Percentiles rank a stretch among this genome's conserved stretches.
These are phyloP conservation scores for Cutaneotrichosporon dermatis DNA, from an alignment of 1,284 basidiomycete genomes.

Conservation along the genomic window DNA sequence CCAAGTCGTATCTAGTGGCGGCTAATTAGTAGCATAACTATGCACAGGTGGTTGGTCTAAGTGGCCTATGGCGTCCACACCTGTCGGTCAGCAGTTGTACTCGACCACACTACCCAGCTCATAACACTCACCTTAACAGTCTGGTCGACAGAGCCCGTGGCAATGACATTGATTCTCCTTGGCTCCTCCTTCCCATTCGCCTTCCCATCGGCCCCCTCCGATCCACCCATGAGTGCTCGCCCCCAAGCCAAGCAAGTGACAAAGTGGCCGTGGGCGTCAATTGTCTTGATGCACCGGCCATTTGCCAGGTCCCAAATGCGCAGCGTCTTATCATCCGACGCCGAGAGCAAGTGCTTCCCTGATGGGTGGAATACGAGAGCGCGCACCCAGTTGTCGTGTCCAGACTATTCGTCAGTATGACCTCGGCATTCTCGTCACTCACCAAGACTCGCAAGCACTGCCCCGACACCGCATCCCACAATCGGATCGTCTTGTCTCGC, in stretches of 20 bases:
- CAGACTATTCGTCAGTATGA: slow-evolving; percentile 51
- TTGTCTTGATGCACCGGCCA: slow-evolving; percentile 69
- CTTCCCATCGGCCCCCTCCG: slow-evolving; percentile 17
- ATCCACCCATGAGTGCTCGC: slow-evolving; percentile 54
- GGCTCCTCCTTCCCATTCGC: slow-evolving; percentile 49
- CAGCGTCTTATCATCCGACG: slow-evolving; percentile 85
- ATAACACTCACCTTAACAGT: slow-evolving; percentile 48
- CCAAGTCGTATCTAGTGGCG: background rate
- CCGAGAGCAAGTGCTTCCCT: slow-evolving; percentile 79
- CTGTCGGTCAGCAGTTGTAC: slow-evolving; percentile 4
- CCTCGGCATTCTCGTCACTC: slow-evolving; percentile 26
- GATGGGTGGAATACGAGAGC: slow-evolving; percentile 77
- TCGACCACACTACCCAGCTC: background rate
- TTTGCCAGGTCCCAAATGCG: slow-evolving; percentile 81
- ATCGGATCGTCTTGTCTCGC: slow-evolving; percentile 78
- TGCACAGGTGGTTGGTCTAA: slow-evolving; percentile 2
- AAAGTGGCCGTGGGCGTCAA: slow-evolving; percentile 83
- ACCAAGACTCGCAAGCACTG: slow-evolving; percentile 66
- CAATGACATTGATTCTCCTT: slow-evolving; percentile 70
- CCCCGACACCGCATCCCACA: slow-evolving; percentile 78
- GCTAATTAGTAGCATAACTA: slow-evolving; percentile 1
- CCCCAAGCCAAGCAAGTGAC: slow-evolving; percentile 79
- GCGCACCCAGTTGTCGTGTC: slow-evolving; percentile 81
- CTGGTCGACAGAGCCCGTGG: slow-evolving; percentile 75
- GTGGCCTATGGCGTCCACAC: slow-evolving; percentile 18